Percentiles rank a stretch among this genome's conserved stretches.
Evolutionary conservation across 257 asterid genomes (phyloP).

Genomic region (Fraxinus pennsylvanica): DNA sequence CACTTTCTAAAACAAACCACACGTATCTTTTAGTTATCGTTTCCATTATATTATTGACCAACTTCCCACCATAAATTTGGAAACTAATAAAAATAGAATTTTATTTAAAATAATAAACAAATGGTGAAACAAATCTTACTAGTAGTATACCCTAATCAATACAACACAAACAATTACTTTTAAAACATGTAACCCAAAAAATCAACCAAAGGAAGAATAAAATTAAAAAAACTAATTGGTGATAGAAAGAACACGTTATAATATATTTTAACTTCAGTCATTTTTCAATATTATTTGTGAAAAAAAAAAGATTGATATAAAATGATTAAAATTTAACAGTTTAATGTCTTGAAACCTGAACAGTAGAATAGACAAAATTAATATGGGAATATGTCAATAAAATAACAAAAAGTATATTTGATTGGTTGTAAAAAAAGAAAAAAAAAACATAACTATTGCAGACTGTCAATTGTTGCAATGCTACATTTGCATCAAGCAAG

Average conservation of each 20-base stretch:
- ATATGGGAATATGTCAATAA: too few relatives aligned
- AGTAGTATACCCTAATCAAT: not conserved
- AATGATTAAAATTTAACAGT: too few relatives aligned
- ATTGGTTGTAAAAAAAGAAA: too few relatives aligned
- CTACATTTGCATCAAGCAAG: too few relatives aligned
- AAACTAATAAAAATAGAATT: not conserved
- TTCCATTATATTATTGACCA: not conserved
- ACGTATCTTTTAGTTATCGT: not conserved
- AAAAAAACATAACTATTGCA: too few relatives aligned
- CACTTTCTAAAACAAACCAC: not conserved
- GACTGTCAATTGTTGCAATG: too few relatives aligned
- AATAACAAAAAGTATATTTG: too few relatives aligned
- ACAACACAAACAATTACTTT: not conserved
- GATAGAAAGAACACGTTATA: not conserved
- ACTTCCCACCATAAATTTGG: not conserved
- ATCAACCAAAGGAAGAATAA: not conserved
- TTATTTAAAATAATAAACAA: not conserved
- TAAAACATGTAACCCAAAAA: not conserved
- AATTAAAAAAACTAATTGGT: not conserved
- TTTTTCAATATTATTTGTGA: not conserved
- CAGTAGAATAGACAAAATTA: not conserved
- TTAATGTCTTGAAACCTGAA: not conserved
- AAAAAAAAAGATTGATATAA: not conserved
- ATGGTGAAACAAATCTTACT: not conserved
- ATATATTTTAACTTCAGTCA: not conserved